Percentiles rank a stretch among this genome's conserved stretches.
Evolutionary conservation across 2,329 filamentous ascomycete genomes (phyloP).

Genomic region (Talaromyces pinophilus): DNA sequence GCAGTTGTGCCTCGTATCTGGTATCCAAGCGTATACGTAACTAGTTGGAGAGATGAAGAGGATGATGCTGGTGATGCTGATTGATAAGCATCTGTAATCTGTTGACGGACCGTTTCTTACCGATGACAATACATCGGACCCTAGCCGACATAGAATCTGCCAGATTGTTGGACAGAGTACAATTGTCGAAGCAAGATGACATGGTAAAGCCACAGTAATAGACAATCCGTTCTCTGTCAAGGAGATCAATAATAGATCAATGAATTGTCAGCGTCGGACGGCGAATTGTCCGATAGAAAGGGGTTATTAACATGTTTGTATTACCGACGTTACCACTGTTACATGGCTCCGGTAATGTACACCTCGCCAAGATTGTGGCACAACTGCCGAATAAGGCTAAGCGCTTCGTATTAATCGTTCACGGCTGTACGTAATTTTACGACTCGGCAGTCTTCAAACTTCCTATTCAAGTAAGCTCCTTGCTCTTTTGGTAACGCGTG

Average conservation of each 20-base stretch:
- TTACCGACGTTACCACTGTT: neutral
- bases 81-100: constrained; percentile 10
- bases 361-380: constrained; percentile 2
- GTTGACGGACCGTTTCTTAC: neutral
- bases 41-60: neutral
- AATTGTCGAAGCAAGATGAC: neutral
- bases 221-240: neutral
- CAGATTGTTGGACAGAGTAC: neutral
- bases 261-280: neutral
- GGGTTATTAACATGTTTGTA: neutral
- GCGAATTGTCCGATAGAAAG: neutral
- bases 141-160: neutral
- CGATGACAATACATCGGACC: neutral
- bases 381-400: neutral
- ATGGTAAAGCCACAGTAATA: neutral
- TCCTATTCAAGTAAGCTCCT: neutral
- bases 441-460: neutral
- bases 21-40: neutral
- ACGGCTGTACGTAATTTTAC: neutral
- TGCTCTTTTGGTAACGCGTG: neutral
- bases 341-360: constrained; percentile 4
- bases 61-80: neutral
- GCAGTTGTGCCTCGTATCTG: neutral
- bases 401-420: neutral
- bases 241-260: neutral